Base-by-base conservation (phyloP, 495 filamentous ascomycete genomes). In the Daldinia grandis region DNA sequence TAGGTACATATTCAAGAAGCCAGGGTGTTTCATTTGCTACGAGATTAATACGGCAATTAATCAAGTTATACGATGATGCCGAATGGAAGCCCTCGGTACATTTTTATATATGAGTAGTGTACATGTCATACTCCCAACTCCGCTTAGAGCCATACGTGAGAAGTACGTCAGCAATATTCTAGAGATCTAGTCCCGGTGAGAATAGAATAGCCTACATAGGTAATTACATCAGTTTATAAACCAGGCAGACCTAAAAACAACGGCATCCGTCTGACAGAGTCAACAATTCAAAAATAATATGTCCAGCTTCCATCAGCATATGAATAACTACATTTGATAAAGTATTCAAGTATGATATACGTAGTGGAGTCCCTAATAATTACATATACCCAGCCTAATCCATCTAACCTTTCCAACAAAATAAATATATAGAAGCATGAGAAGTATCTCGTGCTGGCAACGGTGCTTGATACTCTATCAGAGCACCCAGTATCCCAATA, bases 91-190 rank as follows among this genome's bases (percentile, higher is more conserved):
- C 33, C 12, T n/a, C n/a, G n/a, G n/a, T n/a, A n/a, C n/a, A n/a
- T n/a, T n/a, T n/a, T n/a, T n/a, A n/a, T n/a, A n/a, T n/a, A n/a
- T n/a, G n/a, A n/a, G n/a, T n/a, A n/a, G n/a, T n/a, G n/a, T n/a
- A 42, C 14, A 5, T 10, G n/a, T 42, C 38, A 3, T 12, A 42
- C 10, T 14, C n/a, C 3, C 38, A 17, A 42, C 38, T 14, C n/a
- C 9, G 14, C 10, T 42, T 42, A 42, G 38, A n/a, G n/a, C n/a
- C n/a, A 27, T 51, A 33, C 28, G 49, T 53, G 49, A 53, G 49
- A 53, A 53, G 24, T 28, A 53, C 24, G 49, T 53, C 49, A 53
- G 49, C 49, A 53, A 53, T 53, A 53, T 15, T 53, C 15, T 1
- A 3, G 14, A 35, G 33, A 35, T 14, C 33, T 35, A 35, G 9